A percentile compares a stretch with the other conserved stretches of the same genome.
Evolutionary conservation across 176 grass and related monocot species (phyloP).

Genomic region (Urochloa ruziziensis): DNA sequence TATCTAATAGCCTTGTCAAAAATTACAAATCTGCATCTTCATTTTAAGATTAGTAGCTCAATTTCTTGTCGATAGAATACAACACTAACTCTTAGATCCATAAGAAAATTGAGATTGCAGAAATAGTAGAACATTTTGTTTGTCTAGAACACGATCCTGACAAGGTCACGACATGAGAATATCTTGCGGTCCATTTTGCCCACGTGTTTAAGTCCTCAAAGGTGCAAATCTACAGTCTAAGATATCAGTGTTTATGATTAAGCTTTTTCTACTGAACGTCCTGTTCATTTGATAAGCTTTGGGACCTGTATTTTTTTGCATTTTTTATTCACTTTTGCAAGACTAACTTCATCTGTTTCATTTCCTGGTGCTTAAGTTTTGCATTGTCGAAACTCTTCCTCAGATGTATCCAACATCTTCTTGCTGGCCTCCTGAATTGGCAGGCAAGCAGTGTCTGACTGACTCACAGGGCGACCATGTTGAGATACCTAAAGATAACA

Average conservation of each 20-base stretch:
- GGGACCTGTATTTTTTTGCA: neutral
- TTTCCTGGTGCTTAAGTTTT: constrained; percentile 17
- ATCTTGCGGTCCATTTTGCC: neutral
- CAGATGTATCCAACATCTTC: constrained; percentile 41
- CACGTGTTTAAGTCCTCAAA: neutral
- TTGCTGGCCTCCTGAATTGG: constrained; percentile 40
- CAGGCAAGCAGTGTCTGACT: constrained; percentile 9
- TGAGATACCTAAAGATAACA: constrained; percentile 61
- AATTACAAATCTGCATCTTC: neutral
- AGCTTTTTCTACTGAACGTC: neutral
- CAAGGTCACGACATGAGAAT: neutral
- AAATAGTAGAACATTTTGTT: neutral
- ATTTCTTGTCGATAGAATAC: neutral
- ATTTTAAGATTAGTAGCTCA: neutral
- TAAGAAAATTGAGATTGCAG: neutral
- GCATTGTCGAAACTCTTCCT: neutral
- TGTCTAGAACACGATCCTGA: neutral
- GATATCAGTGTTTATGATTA: neutral
- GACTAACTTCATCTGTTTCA: neutral
- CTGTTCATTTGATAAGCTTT: constrained; percentile 5
- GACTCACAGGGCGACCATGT: constrained; percentile 39
- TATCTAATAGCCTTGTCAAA: neutral
- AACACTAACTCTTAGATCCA: neutral
- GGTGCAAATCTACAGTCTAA: too few relatives aligned
- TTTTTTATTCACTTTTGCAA: neutral